Percentiles rank a stretch among this genome's conserved stretches.
Evolutionary conservation across 331 rosid species (phyloP).

Genomic region (Spiraea crenata): DNA sequence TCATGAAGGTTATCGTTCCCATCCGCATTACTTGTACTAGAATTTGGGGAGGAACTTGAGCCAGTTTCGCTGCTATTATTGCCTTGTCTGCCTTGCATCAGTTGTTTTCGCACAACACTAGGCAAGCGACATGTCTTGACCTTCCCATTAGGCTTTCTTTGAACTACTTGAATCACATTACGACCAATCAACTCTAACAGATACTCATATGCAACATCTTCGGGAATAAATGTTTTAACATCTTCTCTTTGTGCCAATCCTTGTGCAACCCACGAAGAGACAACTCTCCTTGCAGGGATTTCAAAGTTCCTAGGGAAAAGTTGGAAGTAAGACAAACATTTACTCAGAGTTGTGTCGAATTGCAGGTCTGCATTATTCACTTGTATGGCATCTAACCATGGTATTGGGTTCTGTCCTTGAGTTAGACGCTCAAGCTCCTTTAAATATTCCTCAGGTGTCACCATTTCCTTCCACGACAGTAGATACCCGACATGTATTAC

Average conservation of each 20-base stretch:
- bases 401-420: constrained; percentile 5
- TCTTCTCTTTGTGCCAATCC: constrained; percentile 11
- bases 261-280: constrained; percentile 13
- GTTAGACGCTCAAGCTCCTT: constrained; percentile 10
- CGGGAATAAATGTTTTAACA: neutral
- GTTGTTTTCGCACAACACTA: neutral
- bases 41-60: neutral
- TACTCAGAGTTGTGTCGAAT: neutral
- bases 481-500: constrained; percentile 27
- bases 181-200: constrained; percentile 11
- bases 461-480: constrained; percentile 6
- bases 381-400: constrained; percentile 7
- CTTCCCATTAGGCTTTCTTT: constrained; percentile 21
- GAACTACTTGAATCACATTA: constrained; percentile 22
- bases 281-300: constrained; percentile 26
- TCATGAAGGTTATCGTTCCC: no score
- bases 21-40: neutral
- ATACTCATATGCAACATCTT: neutral
- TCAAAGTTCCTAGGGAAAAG: constrained; percentile 25
- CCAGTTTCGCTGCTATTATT: constrained; percentile 9
- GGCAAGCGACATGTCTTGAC: constrained; percentile 26
- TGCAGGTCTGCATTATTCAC: neutral
- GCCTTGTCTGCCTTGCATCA: neutral
- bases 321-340: constrained; percentile 29
- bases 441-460: neutral